Evolutionary conservation across 805 yeast genomes (phyloP), one percentile per base, ranked within the genome.

Genomic region (Lipomyces oligophaga): DNA sequence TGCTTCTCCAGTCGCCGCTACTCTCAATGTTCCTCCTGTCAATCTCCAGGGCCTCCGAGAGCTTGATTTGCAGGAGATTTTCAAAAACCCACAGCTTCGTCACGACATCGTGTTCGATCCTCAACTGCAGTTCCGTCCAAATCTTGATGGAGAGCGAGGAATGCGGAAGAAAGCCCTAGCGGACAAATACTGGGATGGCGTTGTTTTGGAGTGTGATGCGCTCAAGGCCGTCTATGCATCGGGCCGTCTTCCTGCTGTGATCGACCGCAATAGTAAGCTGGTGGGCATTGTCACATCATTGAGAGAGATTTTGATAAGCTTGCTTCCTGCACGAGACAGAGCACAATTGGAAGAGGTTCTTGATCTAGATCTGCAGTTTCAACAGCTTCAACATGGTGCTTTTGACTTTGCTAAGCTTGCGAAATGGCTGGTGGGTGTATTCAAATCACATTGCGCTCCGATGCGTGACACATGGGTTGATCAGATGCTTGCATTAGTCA

Each of bases 31-130:
- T 7, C 96, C 96, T 3, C 96, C 96, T 1, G 85, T 85, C 38
- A 85, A 84, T 66, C 68, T 85, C 39, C 88, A 81, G 60, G 79
- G 87, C 26, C 73, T 89, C 56, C 80, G 82, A 58, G 96, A 87
- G 63, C 84, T 89, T 48, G 97, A 89, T 60, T 67, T 89, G 37
- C 84, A 84, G 52, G 95, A 87, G 62, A 89, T 90, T 43, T 73
- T 89, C 57, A 85, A 85, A 62, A 89, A 89, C 66, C 96, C 96
- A 3, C 96, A 87, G 64, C 71, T 89, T 46, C 77, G 97, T 54
- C 97, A 89, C 65, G 97, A 90, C 64, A 85, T 90, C 43, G 73
- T 87, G 11, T 89, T 89, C 63, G 96, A 89, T 68, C 94, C 96
- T 15, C 85, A 85, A 61, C 71, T 89, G 49, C 96, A 88, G 69